Base-by-base conservation (phyloP, 2,329 filamentous ascomycete genomes). In the Orbilia oligospora region DNA sequence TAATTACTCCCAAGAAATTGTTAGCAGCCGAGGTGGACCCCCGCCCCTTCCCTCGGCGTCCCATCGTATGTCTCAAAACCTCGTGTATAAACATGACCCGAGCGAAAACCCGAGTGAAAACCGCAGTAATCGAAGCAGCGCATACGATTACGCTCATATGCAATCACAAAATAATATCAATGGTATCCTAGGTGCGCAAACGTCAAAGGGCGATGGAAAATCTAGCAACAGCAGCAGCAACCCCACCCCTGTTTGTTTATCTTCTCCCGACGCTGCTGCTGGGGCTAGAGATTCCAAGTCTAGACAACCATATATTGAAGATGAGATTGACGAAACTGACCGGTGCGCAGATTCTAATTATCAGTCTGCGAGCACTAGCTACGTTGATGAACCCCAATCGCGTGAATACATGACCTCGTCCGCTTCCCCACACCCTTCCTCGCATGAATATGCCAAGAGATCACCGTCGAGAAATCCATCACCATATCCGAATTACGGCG, bases 161-260 rank as follows among this genome's bases (percentile, higher is more conserved):
- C 67, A 66, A 69, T 67, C 73, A 9, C 51, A 55, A 18, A 30
- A 30, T 56, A 77, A 71, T 71, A 27, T 67, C 58, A 64, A 77
- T 77, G 73, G 73, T 77, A 77, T 77, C 73, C 67, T 55, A 77
- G 73, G 73, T 77, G 73, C 73, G 73, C 73, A 77, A 77, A 71
- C 67, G 73, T 77, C 73, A 63, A 33, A 71, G 18, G 56, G 44
- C 36, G 36, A 44, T 10, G 56, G 56, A 27, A 30, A 27, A 44
- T 61, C 56, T 44, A 36, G 18, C 18, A 61, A 61, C 36, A 27
- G 56, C 20, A 36, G 56, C 33, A 44, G 20, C 36, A 16, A 44
- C 10, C 36, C 55, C 20, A 27, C 16, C 9, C 56, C 36, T 44
- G 33, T 61, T 24, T 27, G 33, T 30, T 38, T 55, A 36, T 27